A percentile compares a stretch with the other conserved stretches of the same genome.
Conservation (phyloP, 352 stramenopile species). For the Phytophthora melonis region DNA sequence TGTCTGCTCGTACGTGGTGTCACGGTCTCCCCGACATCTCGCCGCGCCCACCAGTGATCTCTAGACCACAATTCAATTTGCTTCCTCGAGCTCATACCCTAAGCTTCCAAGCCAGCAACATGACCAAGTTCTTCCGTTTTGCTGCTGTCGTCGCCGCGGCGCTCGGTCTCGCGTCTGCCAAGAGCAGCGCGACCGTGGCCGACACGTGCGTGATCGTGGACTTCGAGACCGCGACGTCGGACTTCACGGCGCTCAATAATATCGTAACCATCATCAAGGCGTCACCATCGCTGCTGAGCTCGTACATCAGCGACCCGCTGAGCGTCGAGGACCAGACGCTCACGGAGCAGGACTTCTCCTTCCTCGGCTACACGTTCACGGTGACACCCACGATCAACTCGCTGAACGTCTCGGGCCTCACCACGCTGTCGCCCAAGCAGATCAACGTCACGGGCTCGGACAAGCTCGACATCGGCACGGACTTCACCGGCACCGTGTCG, state of each 20-base stretch:
- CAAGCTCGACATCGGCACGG: constrained; percentile 51
- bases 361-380: constrained; percentile 61
- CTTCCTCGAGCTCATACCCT: constrained; percentile 34
- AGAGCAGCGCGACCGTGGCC: constrained; percentile 33
- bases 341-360: constrained; percentile 52
- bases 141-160: constrained; percentile 9
- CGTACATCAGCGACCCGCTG: constrained; percentile 53
- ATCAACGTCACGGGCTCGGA: constrained; percentile 54
- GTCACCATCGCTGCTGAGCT: constrained; percentile 40
- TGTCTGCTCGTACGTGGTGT: constrained; percentile 19
- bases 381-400: constrained; percentile 62
- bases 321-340: constrained; percentile 50
- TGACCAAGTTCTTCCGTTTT: constrained; percentile 36
- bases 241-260: constrained; percentile 60
- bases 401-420: constrained; percentile 56
- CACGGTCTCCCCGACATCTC: background rate
- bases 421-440: constrained; percentile 50
- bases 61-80: constrained; percentile 33
- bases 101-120: constrained; percentile 22
- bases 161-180: constrained; percentile 23
- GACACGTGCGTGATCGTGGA: constrained; percentile 52
- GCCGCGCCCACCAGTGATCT: constrained; percentile 9
- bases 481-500: constrained; percentile 54
- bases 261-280: constrained; percentile 56
- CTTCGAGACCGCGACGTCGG: constrained; percentile 51